A percentile compares a stretch with the other conserved stretches of the same genome.
These are phyloP conservation scores for Colletotrichum lini DNA, from an alignment of 2,329 filamentous ascomycete genomes.

Conservation along the genomic window DNA sequence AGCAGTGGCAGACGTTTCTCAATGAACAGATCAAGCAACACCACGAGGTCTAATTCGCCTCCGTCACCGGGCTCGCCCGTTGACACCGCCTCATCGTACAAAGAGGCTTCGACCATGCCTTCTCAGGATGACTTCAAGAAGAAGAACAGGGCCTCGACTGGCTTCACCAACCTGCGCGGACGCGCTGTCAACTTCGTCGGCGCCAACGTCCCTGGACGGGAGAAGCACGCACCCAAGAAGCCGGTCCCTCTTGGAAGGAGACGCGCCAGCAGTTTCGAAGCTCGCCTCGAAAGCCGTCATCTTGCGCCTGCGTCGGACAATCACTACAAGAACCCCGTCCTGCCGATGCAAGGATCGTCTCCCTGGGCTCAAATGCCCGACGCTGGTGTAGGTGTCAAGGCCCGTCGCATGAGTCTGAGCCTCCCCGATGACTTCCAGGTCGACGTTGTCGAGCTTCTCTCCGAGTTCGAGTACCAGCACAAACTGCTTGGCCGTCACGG, in stretches of 20 bases:
- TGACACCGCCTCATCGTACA: slow-evolving; percentile 55
- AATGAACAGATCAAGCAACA: slow-evolving; percentile 61
- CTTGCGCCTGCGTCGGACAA: slow-evolving; percentile 39
- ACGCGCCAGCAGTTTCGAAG: slow-evolving; percentile 67
- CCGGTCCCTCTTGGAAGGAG: slow-evolving; percentile 45
- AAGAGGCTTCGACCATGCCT: slow-evolving; percentile 54
- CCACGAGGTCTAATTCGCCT: slow-evolving; percentile 64
- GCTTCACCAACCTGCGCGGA: slow-evolving; percentile 61
- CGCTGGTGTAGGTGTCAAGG: slow-evolving; percentile 81
- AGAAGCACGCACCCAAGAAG: slow-evolving; percentile 48
- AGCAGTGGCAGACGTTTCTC: slow-evolving; percentile 53
- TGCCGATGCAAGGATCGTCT: slow-evolving; percentile 59
- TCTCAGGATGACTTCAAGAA: slow-evolving; percentile 62
- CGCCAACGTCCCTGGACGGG: slow-evolving; percentile 45
- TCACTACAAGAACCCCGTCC: slow-evolving; percentile 43
- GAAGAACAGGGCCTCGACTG: slow-evolving; percentile 67
- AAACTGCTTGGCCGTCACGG: slow-evolving; percentile 80
- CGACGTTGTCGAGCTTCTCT: slow-evolving; percentile 76
- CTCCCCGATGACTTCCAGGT: slow-evolving; percentile 82
- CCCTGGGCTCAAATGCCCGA: slow-evolving; percentile 76
- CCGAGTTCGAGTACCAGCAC: slow-evolving; percentile 79
- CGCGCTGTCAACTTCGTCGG: slow-evolving; percentile 64
- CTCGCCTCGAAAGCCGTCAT: slow-evolving; percentile 49
- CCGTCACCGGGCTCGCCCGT: slow-evolving; percentile 65
- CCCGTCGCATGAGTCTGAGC: slow-evolving; percentile 81